Evolutionary conservation across 148 eudicot species (phyloP).

Genomic region (Diospyros lotus): DNA sequence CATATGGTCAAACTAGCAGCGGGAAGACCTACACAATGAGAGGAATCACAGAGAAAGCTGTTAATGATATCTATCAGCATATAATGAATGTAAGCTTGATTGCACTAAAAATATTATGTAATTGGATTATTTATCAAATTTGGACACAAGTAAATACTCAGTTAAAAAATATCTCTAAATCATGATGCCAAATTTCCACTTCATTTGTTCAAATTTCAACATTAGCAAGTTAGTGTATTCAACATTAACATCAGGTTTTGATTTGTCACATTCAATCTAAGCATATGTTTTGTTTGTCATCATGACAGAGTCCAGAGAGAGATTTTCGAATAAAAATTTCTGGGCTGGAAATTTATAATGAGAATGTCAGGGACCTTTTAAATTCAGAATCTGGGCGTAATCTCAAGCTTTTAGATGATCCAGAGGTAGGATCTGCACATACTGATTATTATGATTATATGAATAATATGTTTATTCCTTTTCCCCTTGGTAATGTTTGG

Average conservation of each 20-base stretch:
- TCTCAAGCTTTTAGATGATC: conserved; percentile 92
- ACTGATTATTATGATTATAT: not conserved
- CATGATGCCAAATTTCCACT: not conserved
- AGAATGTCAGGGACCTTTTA: conserved; percentile 81
- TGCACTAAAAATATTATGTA: not conserved
- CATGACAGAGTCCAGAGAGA: conserved; percentile 75
- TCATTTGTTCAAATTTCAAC: not conserved
- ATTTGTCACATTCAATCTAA: conserved; percentile 5
- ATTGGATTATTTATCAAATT: not conserved
- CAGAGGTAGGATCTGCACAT: conserved; percentile 49
- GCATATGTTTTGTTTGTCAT: conserved; percentile 13
- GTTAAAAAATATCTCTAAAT: not conserved
- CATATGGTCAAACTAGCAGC: conserved; percentile 98
- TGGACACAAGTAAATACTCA: not conserved
- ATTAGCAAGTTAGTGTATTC: not conserved
- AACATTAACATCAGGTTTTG: not conserved
- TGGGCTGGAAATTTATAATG: conserved; percentile 92
- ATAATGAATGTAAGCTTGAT: conserved; percentile 49
- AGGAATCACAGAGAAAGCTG: conserved; percentile 90
- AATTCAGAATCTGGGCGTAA: conserved; percentile 83
- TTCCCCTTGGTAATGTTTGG: not conserved
- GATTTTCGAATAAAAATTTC: conserved; percentile 76
- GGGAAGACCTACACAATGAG: conserved; percentile 95
- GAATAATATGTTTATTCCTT: not conserved
- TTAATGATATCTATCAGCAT: conserved; percentile 60